A percentile compares a stretch with the other conserved stretches of the same genome.
These are phyloP conservation scores for Phytopythium litorale DNA, from an alignment of 352 stramenopile species.

Conservation along the genomic window DNA sequence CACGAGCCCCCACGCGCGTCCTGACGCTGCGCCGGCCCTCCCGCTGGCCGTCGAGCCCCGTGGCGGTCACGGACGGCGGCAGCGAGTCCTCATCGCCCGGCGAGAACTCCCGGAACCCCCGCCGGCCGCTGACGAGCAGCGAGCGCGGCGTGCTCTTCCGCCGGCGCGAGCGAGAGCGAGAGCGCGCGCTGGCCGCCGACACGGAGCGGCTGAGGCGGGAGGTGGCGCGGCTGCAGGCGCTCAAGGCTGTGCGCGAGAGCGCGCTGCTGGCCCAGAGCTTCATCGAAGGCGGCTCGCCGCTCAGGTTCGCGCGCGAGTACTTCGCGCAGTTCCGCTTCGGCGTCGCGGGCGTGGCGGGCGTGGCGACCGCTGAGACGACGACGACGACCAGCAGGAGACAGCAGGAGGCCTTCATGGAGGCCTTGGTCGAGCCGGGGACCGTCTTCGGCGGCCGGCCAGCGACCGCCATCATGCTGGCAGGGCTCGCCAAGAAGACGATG, in stretches of 20 bases:
- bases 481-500: constrained; percentile 25
- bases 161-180: constrained; percentile 15
- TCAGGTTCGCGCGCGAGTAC: constrained; percentile 31
- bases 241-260: constrained; percentile 18
- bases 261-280: constrained; percentile 12
- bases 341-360: constrained; percentile 5
- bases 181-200: constrained; percentile 9
- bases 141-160: constrained; percentile 26
- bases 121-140: constrained; percentile 8
- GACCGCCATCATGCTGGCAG: constrained; percentile 16
- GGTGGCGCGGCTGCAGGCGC: constrained; percentile 17
- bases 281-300: constrained; percentile 8
- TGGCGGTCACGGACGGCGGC: not conserved
- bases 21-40: no score
- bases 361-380: not conserved
- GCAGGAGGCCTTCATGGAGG: constrained; percentile 22
- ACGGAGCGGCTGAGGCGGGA: constrained; percentile 17
- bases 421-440: constrained; percentile 23
- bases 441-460: constrained; percentile 16
- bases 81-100: not conserved
- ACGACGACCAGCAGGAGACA: not conserved
- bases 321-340: constrained; percentile 32
- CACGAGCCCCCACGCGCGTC: no score
- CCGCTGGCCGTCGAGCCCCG: not conserved
- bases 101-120: not conserved